Percentiles rank a stretch among this genome's conserved stretches.
phyloP scores from a whole-genome alignment of 345 rosid genomes.

The Pistacia vera region DNA sequence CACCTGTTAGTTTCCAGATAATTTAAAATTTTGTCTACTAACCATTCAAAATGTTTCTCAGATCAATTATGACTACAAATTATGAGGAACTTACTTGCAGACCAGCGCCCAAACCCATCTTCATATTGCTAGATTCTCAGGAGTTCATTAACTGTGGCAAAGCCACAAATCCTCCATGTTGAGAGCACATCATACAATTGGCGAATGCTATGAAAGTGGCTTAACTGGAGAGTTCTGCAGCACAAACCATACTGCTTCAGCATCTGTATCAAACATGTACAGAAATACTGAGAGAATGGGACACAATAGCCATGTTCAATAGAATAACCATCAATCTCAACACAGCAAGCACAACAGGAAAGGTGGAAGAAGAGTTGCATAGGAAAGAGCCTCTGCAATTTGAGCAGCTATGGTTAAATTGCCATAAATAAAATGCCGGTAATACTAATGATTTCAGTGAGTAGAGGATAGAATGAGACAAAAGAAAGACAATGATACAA shows the following conservation, averaged over 20 bases:
- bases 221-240: not conserved
- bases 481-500: not conserved
- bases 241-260: not conserved
- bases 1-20: not conserved
- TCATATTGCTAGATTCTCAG: not conserved
- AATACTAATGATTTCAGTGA: constrained; percentile 3
- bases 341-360: not conserved
- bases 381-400: not conserved
- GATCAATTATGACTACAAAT: not conserved
- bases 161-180: constrained; percentile 1
- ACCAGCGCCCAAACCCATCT: constrained; percentile 2
- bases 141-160: not conserved
- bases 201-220: not conserved
- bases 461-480: not conserved
- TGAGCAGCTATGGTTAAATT: not conserved
- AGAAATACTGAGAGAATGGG: not conserved
- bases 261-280: not conserved
- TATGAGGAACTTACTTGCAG: not conserved
- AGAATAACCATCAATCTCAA: not conserved
- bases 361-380: not conserved
- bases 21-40: not conserved
- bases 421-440: not conserved
- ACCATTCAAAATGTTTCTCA: constrained; percentile 10
- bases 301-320: not conserved
- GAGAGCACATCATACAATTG: constrained; percentile 14